These are phyloP conservation scores for Cetradonia linearis DNA, from an alignment of 495 filamentous ascomycete species.

Conservation along the genomic window DNA sequence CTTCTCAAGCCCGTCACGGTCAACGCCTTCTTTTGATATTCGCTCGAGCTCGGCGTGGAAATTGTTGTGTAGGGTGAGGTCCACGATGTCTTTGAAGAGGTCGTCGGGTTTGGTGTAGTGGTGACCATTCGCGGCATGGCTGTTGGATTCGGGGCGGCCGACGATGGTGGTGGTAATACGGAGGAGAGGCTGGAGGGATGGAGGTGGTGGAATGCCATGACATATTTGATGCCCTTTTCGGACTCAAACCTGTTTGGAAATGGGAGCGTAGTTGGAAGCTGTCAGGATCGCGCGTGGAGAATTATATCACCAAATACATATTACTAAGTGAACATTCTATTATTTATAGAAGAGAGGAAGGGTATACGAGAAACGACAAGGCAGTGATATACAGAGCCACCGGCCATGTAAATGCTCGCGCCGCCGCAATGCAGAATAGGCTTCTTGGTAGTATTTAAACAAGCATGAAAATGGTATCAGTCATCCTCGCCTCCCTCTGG, in stretches of 20 bases:
- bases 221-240: not conserved
- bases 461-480: not conserved
- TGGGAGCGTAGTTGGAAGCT: not conserved
- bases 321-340: not conserved
- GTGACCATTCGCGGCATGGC: constrained; percentile 4
- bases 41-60: constrained; percentile 32
- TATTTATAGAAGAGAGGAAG: not conserved
- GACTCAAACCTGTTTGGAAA: not conserved
- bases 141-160: constrained; percentile 9
- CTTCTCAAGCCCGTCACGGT: constrained; percentile 32
- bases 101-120: constrained; percentile 19
- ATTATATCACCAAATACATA: not conserved
- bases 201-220: not conserved
- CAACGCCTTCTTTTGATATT: constrained; percentile 35
- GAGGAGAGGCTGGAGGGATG: not conserved
- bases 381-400: not conserved
- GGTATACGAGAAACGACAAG: not conserved
- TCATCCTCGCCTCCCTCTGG: constrained; percentile 16
- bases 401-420: constrained; percentile 4
- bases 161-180: constrained; percentile 9
- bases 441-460: not conserved
- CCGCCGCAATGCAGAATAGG: constrained; percentile 10
- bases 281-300: not conserved
- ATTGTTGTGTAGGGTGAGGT: constrained; percentile 16
- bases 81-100: constrained; percentile 21